These are phyloP conservation scores for Euphorbia celastroides DNA, from an alignment of 441 rosid species.

Conservation along the genomic window DNA sequence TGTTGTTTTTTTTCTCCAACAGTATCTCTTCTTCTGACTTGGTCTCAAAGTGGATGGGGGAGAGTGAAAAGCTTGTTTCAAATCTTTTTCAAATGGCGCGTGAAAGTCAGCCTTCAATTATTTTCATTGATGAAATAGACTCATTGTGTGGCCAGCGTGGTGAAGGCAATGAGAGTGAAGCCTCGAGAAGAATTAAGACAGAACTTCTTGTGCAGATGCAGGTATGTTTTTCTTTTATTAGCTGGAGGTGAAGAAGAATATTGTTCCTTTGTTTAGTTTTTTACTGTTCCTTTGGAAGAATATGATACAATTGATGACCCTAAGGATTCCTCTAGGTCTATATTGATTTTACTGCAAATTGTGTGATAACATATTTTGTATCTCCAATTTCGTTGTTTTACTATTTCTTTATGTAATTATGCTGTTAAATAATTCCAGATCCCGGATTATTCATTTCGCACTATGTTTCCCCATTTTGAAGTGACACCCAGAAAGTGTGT, in stretches of 20 bases:
- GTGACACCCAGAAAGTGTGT: not conserved
- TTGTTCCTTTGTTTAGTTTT: not conserved
- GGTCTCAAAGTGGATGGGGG: constrained; percentile 99
- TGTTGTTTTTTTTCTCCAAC: not conserved
- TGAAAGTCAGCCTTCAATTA: constrained; percentile 96
- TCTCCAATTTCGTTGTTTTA: too few relatives aligned
- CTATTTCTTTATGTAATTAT: not conserved
- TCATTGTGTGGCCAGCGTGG: constrained; percentile 98
- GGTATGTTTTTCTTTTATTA: constrained; percentile 35
- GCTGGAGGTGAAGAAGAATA: not conserved
- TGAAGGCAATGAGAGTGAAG: constrained; percentile 99
- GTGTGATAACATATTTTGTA: not conserved
- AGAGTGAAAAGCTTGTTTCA: constrained; percentile 96
- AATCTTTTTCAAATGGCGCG: constrained; percentile 99
- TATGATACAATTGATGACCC: not conserved
- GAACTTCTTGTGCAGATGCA: constrained; percentile 99
- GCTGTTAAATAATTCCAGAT: not conserved
- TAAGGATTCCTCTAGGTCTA: not conserved
- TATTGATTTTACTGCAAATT: not conserved
- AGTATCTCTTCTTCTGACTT: constrained; percentile 97
- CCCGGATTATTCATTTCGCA: not conserved
- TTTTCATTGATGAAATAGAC: constrained; percentile 95
- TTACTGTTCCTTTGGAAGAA: not conserved
- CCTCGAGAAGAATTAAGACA: constrained; percentile 98
- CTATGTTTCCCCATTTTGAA: not conserved